Percentiles rank a stretch among this genome's conserved stretches.
Conservation (phyloP, 73 alveolate genomes). For the Paramecium pentaurelia region DNA sequence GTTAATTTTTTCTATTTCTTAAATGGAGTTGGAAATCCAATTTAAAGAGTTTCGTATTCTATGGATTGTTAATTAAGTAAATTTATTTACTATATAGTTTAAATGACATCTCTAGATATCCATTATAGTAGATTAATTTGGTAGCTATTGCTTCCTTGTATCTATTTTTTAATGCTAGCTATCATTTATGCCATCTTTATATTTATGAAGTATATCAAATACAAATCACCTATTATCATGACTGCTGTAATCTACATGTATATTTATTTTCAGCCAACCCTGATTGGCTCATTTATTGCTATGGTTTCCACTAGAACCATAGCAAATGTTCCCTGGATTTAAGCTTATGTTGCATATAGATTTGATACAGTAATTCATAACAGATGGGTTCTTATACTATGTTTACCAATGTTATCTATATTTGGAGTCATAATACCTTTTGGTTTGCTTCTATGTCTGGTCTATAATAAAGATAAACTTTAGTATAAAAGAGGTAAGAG, state of each 20-base stretch:
- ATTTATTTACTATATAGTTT: not conserved
- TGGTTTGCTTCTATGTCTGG: not conserved
- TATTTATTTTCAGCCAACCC: not conserved
- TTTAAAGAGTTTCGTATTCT: not conserved
- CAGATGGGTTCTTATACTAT: not conserved
- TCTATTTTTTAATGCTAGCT: not conserved
- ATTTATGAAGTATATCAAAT: not conserved
- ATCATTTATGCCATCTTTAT: not conserved
- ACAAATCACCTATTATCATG: not conserved
- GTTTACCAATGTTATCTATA: not conserved
- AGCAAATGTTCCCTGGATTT: not conserved
- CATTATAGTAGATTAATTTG: not conserved
- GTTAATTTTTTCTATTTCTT: not conserved
- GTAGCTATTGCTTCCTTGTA: not conserved
- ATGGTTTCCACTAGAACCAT: not conserved
- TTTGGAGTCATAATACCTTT: not conserved
- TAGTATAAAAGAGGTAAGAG: not conserved
- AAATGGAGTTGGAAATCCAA: slow-evolving; percentile 1
- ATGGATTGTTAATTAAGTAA: not conserved
- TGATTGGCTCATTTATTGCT: not conserved
- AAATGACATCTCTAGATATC: not conserved
- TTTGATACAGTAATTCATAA: not conserved
- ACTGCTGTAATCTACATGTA: slow-evolving; percentile 13
- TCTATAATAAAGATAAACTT: not conserved
- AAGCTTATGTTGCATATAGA: slow-evolving; percentile 4